These are phyloP conservation scores for Lipomyces sp. DNA, from an alignment of 805 yeast species.

Conservation along the genomic window DNA sequence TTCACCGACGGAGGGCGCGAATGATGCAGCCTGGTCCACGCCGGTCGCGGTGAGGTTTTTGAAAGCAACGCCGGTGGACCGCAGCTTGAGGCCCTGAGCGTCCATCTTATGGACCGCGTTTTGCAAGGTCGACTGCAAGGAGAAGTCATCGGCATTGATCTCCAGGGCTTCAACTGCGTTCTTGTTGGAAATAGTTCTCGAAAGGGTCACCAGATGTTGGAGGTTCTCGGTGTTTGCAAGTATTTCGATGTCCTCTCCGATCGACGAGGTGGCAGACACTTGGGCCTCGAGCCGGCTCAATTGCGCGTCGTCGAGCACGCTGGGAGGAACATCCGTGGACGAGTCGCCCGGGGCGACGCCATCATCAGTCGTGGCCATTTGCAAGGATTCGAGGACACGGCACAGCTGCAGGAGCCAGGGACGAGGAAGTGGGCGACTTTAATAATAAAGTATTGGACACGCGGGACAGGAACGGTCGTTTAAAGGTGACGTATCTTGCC, in stretches of 20 bases:
- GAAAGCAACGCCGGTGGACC: conserved; percentile 11
- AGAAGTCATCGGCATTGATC: conserved; percentile 7
- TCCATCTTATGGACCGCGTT: conserved; percentile 1
- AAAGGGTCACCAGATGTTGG: background rate
- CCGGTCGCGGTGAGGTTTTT: conserved; percentile 15
- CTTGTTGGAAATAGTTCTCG: background rate
- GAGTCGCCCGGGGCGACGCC: no score
- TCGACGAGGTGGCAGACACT: background rate
- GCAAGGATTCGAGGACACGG: no score
- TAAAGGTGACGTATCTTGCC: no score
- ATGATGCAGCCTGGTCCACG: conserved; percentile 18
- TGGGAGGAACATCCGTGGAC: no score
- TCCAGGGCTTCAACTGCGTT: background rate
- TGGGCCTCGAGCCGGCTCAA: background rate
- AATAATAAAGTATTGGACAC: no score
- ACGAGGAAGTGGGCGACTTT: no score
- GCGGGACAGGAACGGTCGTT: no score
- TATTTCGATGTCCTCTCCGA: background rate
- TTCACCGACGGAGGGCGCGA: conserved; percentile 12
- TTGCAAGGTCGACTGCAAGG: conserved; percentile 4
- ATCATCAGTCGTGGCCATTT: no score
- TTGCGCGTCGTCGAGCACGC: no score
- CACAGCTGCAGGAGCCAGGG: no score
- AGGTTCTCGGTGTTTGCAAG: background rate
- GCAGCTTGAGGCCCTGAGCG: conserved; percentile 13